Evolutionary conservation across 148 eudicot species (phyloP), one percentile per base, ranked within the genome.

Genomic region (Nyssa sinensis): DNA sequence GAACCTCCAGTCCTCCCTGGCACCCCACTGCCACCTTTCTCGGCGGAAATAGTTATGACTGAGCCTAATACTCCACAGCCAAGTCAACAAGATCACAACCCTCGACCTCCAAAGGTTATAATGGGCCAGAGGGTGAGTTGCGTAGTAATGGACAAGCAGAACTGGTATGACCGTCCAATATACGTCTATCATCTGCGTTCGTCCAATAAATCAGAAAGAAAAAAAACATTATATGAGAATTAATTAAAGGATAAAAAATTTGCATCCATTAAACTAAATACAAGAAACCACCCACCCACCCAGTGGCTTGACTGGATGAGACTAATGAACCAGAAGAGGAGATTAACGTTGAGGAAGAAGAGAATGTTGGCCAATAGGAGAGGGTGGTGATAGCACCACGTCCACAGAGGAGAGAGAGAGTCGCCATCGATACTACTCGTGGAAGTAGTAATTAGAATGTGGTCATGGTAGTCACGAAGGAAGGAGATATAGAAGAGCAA

Each of bases 1-100:
- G 67, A 92, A 94, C 41, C 98, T 88, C 98, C 98, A 94, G 70
- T 94, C 98, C 67, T 94, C 97, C 62, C 89, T 84, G n/a, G 91
- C 91, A 34, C 98, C 98, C 91, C 88, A 88, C 37, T 94, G 93
- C 98, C 98, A 94, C 33, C 74, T 84, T 76, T 94, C 98, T 0
- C 97, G 88, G 58, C 98, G 93, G 70, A 92, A 94, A 82, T 94
- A 94, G 81, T 86, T 92, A 79, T 94, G 98, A 0, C 82, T 78
- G 53, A 94, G 87, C 83, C 98, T 87, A 30, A 87, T 27, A 76
- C 87, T 79, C 98, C 98, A 94, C 16, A 86, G n/a, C 86, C 87
- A 88, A 3, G 98, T 94, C 86, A 94, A 59, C 33, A 80, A 0
- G 1, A 85, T 82, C 64, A 86, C 93, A 39, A 78, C 70, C 75